Evolutionary conservation across 495 filamentous ascomycete species (phyloP).

Genomic region (Aspergillus homomorphus): DNA sequence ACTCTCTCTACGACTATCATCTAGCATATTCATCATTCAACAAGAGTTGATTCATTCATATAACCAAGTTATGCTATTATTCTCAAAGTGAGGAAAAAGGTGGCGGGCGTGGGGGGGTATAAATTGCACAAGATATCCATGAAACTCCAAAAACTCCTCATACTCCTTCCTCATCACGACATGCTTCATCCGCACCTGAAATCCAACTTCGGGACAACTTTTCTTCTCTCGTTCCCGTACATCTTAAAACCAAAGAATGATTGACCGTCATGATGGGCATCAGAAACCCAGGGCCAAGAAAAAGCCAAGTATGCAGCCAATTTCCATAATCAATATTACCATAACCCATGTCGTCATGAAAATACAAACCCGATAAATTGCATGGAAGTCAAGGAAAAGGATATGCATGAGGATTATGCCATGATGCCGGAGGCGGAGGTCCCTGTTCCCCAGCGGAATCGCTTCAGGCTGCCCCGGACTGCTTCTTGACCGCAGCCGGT

Average conservation of each 20-base stretch:
- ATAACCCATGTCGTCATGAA: not conserved
- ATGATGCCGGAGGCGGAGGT: constrained; percentile 38
- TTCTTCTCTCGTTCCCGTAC: not conserved
- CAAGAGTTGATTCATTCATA: not conserved
- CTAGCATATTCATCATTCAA: not conserved
- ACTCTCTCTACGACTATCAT: no score
- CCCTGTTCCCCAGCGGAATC: constrained; percentile 43
- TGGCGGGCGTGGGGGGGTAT: not conserved
- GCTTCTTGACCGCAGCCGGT: constrained; percentile 43
- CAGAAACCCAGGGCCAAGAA: not conserved
- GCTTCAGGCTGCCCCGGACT: constrained; percentile 40
- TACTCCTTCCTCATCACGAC: not conserved
- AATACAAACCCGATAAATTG: no score
- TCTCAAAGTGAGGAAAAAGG: not conserved
- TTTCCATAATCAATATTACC: no score
- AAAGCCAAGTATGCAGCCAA: not conserved
- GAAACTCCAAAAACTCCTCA: not conserved
- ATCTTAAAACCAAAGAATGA: not conserved
- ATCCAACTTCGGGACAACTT: not conserved
- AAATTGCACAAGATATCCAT: not conserved
- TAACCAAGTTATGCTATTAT: not conserved
- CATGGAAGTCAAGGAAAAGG: no score
- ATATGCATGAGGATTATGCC: constrained; percentile 16
- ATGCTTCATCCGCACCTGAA: not conserved
- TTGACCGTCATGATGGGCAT: not conserved